Percentiles rank a stretch among this genome's conserved stretches.
Conservation (phyloP, 306 rosid species). For the Mimosa bimucronata region DNA sequence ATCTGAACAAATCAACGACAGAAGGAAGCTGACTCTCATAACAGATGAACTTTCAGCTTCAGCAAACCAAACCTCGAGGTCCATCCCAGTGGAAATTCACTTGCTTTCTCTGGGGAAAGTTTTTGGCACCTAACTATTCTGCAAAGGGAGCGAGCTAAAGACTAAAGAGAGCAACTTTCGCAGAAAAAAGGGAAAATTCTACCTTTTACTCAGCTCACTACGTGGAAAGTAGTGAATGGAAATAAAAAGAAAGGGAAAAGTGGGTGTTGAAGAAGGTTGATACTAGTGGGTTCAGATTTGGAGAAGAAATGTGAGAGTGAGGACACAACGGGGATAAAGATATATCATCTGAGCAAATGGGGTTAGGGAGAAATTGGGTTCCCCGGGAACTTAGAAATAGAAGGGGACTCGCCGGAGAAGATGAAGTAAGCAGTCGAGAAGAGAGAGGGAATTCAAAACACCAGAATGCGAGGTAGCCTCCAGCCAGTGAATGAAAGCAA, state of each 20-base stretch:
- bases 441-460: neutral
- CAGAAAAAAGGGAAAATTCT: slow-evolving; percentile 9
- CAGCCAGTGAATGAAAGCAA: neutral
- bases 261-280: neutral
- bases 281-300: slow-evolving; percentile 16
- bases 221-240: slow-evolving; percentile 9
- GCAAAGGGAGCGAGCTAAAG: slow-evolving; percentile 17
- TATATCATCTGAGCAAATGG: neutral
- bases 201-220: neutral
- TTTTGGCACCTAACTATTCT: neutral
- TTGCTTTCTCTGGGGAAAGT: neutral
- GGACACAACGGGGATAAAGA: neutral
- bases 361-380: neutral
- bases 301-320: neutral
- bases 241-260: neutral
- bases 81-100: neutral
- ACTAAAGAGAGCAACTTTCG: slow-evolving; percentile 22
- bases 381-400: neutral
- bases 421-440: neutral
- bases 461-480: neutral
- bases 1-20: slow-evolving; percentile 29
- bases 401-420: slow-evolving; percentile 32
- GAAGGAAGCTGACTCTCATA: neutral
- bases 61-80: slow-evolving; percentile 14
- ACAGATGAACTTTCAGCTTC: neutral